Evolutionary conservation across 345 rosid species (phyloP).

Genomic region (Eucalyptus cloeziana): DNA sequence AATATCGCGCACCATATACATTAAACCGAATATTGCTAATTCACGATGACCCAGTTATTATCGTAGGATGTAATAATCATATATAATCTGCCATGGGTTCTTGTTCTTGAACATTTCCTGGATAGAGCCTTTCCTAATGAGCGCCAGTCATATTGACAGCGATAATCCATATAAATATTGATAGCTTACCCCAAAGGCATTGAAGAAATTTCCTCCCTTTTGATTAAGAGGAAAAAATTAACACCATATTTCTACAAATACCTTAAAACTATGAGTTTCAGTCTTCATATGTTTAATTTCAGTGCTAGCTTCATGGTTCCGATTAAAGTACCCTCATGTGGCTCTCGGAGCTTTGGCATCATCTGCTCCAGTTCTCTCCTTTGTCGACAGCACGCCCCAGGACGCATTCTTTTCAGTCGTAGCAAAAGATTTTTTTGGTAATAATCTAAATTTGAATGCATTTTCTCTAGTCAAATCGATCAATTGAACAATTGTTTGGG

Average conservation of each 20-base stretch:
- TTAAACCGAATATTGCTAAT: background rate
- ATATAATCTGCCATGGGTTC: background rate
- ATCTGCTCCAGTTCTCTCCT: constrained; percentile 58
- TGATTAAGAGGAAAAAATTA: background rate
- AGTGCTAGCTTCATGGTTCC: constrained; percentile 88
- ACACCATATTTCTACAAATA: background rate
- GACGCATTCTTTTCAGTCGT: background rate
- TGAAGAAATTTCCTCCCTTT: background rate
- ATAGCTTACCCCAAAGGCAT: background rate
- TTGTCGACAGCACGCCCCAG: constrained; percentile 22
- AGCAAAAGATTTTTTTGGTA: background rate
- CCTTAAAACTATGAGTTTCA: background rate
- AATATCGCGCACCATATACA: background rate
- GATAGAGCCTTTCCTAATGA: background rate
- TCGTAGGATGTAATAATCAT: background rate
- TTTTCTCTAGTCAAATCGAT: background rate
- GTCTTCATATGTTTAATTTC: background rate
- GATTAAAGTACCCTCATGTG: constrained; percentile 70
- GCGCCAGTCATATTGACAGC: background rate
- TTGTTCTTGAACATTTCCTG: background rate
- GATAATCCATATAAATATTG: background rate
- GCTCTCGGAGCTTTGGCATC: constrained; percentile 70
- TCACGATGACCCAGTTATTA: background rate
- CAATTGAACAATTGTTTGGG: background rate
- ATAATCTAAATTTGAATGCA: background rate